Evolutionary conservation across 2,329 filamentous ascomycete species (phyloP).

Genomic region (Exophiala bonariae): DNA sequence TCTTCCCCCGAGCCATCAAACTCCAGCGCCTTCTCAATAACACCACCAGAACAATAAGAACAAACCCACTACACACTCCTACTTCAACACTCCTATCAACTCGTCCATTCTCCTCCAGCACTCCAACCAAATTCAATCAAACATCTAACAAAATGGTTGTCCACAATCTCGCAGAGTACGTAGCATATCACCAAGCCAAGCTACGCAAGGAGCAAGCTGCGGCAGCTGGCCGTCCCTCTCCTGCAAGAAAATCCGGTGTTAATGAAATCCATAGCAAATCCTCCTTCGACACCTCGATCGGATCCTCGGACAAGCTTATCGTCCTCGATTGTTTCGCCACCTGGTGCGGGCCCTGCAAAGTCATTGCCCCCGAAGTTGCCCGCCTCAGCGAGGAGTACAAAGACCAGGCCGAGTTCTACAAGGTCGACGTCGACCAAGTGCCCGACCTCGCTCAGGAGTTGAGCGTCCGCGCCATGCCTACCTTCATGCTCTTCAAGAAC

Average conservation of each 20-base stretch:
- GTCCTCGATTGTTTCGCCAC: constrained; percentile 84
- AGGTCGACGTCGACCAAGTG: constrained; percentile 86
- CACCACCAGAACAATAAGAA: constrained; percentile 6
- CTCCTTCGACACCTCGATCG: constrained; percentile 59
- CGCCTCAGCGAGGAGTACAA: constrained; percentile 56
- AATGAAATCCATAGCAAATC: constrained; percentile 49
- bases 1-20: constrained; percentile 18
- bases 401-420: constrained; percentile 71
- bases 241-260: constrained; percentile 28
- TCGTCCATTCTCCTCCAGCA: constrained; percentile 32
- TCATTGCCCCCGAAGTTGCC: constrained; percentile 72
- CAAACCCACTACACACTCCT: constrained; percentile 8
- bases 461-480: constrained; percentile 87
- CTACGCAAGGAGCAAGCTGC: constrained; percentile 26
- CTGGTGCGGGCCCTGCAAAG: constrained; percentile 96
- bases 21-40: constrained; percentile 16
- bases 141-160: constrained; percentile 47
- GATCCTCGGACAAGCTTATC: constrained; percentile 59
- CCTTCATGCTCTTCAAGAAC: constrained; percentile 81
- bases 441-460: constrained; percentile 74
- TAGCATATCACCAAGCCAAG: constrained; percentile 29
- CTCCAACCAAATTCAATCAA: constrained; percentile 42
- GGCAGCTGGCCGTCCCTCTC: constrained; percentile 4
- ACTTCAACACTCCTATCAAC: constrained; percentile 10
- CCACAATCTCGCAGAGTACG: constrained; percentile 39